Percentiles rank a stretch among this genome's conserved stretches.
Conservation (phyloP, 2,329 filamentous ascomycete genomes). For the Purpureocillium takamizusanense region DNA sequence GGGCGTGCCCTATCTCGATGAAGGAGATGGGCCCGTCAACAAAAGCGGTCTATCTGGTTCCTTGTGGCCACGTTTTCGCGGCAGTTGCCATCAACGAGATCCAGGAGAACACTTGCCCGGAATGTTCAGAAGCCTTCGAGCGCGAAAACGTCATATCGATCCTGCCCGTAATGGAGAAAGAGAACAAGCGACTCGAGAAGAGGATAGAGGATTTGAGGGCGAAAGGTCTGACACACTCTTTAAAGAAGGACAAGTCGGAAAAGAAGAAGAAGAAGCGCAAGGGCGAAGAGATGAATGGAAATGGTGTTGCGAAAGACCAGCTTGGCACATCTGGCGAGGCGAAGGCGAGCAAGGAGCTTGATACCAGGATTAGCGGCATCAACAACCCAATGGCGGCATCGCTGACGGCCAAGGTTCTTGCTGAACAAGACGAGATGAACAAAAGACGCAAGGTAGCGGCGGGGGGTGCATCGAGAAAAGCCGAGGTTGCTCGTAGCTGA, state of each 20-base stretch:
- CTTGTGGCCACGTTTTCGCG: constrained; percentile 91
- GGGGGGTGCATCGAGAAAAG: constrained; percentile 4
- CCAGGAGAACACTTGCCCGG: constrained; percentile 49
- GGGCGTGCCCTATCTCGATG: constrained; percentile 79
- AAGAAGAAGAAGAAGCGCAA: constrained; percentile 71
- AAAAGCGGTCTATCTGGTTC: constrained; percentile 82
- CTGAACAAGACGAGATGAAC: constrained; percentile 75
- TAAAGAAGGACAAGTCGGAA: constrained; percentile 68
- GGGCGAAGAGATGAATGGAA: constrained; percentile 23
- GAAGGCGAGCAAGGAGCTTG: constrained; percentile 19
- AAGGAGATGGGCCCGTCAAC: constrained; percentile 74
- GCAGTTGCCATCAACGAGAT: constrained; percentile 79
- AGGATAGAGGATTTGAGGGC: constrained; percentile 61
- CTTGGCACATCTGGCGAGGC: constrained; percentile 13
- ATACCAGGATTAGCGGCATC: constrained; percentile 50
- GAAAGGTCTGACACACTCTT: constrained; percentile 69
- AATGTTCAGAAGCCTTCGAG: constrained; percentile 70
- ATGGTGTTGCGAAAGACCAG: constrained; percentile 40
- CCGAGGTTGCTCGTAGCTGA: constrained; percentile 3
- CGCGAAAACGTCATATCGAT: constrained; percentile 75
- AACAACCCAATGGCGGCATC: constrained; percentile 83
- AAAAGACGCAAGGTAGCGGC: constrained; percentile 63
- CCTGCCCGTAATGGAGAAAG: constrained; percentile 60
- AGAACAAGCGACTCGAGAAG: constrained; percentile 57
- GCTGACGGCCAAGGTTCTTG: constrained; percentile 76